Base-by-base conservation (phyloP, 148 eudicot genomes). In the Rhododendron henanense region DNA sequence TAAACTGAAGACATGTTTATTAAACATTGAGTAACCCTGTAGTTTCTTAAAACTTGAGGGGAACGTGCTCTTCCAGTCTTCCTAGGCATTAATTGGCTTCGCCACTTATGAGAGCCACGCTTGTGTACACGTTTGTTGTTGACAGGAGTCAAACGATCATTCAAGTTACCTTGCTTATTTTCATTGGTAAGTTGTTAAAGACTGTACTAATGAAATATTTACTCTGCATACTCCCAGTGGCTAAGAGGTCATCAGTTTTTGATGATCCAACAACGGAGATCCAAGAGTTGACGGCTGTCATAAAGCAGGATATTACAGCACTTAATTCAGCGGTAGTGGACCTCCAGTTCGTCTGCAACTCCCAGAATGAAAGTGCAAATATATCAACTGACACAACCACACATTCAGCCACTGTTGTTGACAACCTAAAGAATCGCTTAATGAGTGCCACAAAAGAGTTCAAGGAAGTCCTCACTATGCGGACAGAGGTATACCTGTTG, bases 391-490 rank as follows among this genome's bases (percentile, higher is more conserved):
- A 93, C 79, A 92, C 94, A 25, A 89, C 92, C 51, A 93, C 85
- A 85, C 95, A 93, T 83, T 93, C 95, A 59, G 88, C 94, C 44
- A 93, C 94, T 78, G 95, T 93, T 84, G 94, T 93, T 65, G 95
- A 93, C 88, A 88, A 91, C 87, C 91, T 93, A 85, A 93, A 93
- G 89, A 93, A 92, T 75, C 94, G 94, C 71, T 83, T 92, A 61
- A 93, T 93, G 95, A 90, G 88, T 55, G 90, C 94, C 39, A 93
- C 94, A 4, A 93, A 93, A 88, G 95, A 93, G 83, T 93, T 93
- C 86, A 93, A 93, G 84, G 94, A 93, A 86, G 95, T 93, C 81
- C 95, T 93, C 75, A 93, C 95, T 75, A 89, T 91, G 94, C 93
- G 94, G 63, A 93, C 95, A 88, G 95, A 93, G 94, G 95, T 93